Base-by-base conservation (phyloP, 495 filamentous ascomycete genomes). In the Mytilinidion resinicola region DNA sequence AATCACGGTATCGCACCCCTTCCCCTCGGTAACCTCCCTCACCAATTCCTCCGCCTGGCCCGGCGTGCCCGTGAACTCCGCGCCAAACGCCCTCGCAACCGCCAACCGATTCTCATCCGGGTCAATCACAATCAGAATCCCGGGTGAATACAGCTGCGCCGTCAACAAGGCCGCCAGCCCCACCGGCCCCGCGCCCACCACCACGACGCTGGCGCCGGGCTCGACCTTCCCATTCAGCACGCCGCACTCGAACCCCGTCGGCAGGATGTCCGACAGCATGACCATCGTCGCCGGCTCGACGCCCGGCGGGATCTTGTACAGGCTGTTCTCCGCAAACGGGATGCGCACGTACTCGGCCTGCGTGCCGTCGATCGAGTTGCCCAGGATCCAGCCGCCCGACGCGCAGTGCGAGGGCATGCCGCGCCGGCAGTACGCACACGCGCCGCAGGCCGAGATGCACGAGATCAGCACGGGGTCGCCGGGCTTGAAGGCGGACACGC, bases 181-280 rank as follows among this genome's bases (percentile, higher is more conserved):
- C 1, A 83, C 73, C 0, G 78, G 79, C 0, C 80, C 80, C 3
- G 75, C 74, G 0, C 80, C 80, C 21, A 81, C 64, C 58, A 82
- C 75, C 1, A 72, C 78, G 8, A 82, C 75, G 11, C 70, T 72
- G 1, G 53, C 47, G 3, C 75, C 78, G 2, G 74, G 77, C 50
- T 68, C 57, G 8, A 79, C 73, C 50, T 71, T 69, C 6, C 71
- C 72, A 56, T 73, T 78, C 20, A 80, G 56, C 3, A 77, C 72
- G 48, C 78, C 76, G 53, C 74, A 76, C 55, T 82, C 78, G 17
- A 76, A 68, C 2, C 74, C 77, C 1, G 79, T 80, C 8, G 79
- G 77, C 33, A 79, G 71, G 37, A 76, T 74, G 60, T 81, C 77
- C 30, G 70, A 74, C 15, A 78, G 64, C 55, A 74, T 70, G 12